A percentile compares a stretch with the other conserved stretches of the same genome.
phyloP scores from a whole-genome alignment of 345 rosid species.

The Orychophragmus violaceus region DNA sequence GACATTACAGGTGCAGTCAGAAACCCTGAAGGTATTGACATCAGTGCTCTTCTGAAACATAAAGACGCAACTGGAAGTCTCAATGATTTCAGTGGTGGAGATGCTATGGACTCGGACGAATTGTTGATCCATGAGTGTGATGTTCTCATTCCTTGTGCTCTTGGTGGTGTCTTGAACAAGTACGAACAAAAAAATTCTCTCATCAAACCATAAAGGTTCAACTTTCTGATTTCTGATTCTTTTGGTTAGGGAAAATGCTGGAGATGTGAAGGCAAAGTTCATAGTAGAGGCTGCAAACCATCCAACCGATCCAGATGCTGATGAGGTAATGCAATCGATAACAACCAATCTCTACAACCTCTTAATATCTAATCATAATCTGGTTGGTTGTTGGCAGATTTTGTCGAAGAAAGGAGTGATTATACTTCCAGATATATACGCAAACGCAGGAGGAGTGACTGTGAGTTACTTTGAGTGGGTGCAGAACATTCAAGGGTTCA shows the following conservation, averaged over 20 bases:
- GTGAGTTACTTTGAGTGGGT: constrained; percentile 99
- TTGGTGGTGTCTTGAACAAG: constrained; percentile 96
- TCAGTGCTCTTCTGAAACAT: constrained; percentile 50
- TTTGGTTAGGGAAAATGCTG: constrained; percentile 74
- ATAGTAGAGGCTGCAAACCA: constrained; percentile 96
- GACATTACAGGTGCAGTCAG: constrained; percentile 91
- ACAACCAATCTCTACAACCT: neutral
- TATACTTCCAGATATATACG: constrained; percentile 96
- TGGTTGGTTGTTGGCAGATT: constrained; percentile 49
- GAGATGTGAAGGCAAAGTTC: constrained; percentile 89
- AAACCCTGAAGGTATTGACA: constrained; percentile 74
- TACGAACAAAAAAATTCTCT: constrained; percentile 19
- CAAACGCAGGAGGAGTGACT: constrained; percentile 96
- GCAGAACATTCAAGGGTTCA: constrained; percentile 98
- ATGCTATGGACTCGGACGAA: constrained; percentile 55
- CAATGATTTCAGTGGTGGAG: constrained; percentile 65
- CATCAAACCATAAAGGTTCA: neutral
- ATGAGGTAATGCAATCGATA: constrained; percentile 49
- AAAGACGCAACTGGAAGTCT: constrained; percentile 61
- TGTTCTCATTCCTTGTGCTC: constrained; percentile 92
- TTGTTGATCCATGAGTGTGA: constrained; percentile 88
- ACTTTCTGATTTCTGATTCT: neutral
- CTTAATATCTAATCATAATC: neutral
- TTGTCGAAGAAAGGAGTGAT: constrained; percentile 82
- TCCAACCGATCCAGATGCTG: constrained; percentile 98